A percentile compares a stretch with the other conserved stretches of the same genome.
Conservation (phyloP, 441 rosid genomes). For the Syzygium syzygioides region DNA sequence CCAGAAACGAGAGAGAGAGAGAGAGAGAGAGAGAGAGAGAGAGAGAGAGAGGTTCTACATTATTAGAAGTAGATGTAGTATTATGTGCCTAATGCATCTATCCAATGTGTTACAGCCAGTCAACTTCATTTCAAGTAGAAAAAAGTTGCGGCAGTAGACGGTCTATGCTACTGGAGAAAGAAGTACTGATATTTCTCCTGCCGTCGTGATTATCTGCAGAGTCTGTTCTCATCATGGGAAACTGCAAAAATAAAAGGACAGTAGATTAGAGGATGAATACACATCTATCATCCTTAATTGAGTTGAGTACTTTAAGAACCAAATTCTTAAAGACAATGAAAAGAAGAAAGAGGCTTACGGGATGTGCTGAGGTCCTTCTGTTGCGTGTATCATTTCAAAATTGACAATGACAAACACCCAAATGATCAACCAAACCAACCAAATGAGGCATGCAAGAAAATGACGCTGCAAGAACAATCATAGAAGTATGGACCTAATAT, state of each 20-base stretch:
- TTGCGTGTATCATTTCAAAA: neutral
- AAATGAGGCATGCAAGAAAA: neutral
- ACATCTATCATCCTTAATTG: neutral
- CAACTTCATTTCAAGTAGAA: neutral
- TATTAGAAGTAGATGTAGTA: neutral
- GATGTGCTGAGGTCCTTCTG: neutral
- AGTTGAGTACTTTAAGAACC: neutral
- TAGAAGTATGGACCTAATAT: neutral
- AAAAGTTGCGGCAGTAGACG: neutral
- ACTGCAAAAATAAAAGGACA: neutral
- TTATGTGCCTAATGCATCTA: neutral
- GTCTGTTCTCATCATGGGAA: neutral
- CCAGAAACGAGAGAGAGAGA: neutral
- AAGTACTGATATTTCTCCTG: neutral
- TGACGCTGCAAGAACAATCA: neutral
- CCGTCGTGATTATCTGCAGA: neutral
- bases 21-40: no score
- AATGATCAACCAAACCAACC: neutral
- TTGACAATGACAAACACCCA: neutral
- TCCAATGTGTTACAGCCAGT: neutral
- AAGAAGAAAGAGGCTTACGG: neutral
- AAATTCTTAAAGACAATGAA: neutral
- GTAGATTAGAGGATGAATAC: neutral
- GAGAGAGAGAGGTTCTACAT: neutral
- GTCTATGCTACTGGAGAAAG: neutral